Conservation (phyloP, 352 stramenopile genomes). For the Phytopythium chamaehyphon region DNA sequence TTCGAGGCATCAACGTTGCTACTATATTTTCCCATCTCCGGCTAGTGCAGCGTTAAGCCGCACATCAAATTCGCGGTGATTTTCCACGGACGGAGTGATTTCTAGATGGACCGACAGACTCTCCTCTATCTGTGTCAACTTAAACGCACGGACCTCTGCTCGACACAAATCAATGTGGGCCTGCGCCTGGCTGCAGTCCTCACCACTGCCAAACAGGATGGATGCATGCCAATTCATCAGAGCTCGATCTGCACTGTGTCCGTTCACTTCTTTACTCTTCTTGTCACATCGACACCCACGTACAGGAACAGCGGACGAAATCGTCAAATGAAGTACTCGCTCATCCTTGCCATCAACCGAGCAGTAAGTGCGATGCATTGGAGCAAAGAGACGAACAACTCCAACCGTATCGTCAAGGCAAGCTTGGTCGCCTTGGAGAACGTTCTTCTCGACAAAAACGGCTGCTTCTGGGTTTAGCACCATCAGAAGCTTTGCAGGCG, state of each 20-base stretch:
- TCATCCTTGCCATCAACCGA: conserved; percentile 67
- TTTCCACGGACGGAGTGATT: conserved; percentile 22
- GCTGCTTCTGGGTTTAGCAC: conserved; percentile 75
- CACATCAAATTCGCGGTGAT: neutral
- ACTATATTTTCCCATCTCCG: too few species aligned
- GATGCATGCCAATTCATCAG: conserved; percentile 59
- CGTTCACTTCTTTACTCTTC: conserved; percentile 32
- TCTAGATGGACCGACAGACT: conserved; percentile 60
- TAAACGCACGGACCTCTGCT: conserved; percentile 73
- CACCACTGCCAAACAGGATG: conserved; percentile 52
- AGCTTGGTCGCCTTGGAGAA: conserved; percentile 1
- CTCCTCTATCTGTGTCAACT: conserved; percentile 72
- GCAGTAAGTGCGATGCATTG: conserved; percentile 71
- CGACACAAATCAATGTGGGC: conserved; percentile 68
- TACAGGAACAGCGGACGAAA: conserved; percentile 51
- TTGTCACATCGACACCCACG: conserved; percentile 56
- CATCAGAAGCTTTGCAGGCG: conserved; percentile 55
- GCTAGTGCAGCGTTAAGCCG: too few species aligned
- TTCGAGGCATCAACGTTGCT: neutral
- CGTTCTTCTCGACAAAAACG: conserved; percentile 50
- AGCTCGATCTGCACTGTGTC: conserved; percentile 15
- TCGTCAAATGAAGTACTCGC: conserved; percentile 60
- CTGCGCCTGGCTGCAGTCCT: conserved; percentile 66
- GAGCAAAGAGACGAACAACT: conserved; percentile 59
- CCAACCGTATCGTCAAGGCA: conserved; percentile 27